Percentiles rank a stretch among this genome's conserved stretches.
phyloP scores from a whole-genome alignment of 768 basidiomycete genomes.

The Lactarius psammicola region DNA sequence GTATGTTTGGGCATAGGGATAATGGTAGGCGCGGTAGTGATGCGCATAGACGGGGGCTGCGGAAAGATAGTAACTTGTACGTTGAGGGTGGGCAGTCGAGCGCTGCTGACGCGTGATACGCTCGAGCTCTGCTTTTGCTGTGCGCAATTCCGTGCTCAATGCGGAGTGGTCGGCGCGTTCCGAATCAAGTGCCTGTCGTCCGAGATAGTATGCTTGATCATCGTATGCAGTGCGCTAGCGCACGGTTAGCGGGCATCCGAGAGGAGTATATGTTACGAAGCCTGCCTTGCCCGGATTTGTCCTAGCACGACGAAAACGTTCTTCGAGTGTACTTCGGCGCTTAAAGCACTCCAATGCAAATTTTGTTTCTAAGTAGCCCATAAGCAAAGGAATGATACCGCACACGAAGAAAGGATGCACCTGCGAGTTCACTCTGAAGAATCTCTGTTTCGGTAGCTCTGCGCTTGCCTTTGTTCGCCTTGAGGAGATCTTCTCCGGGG shows the following conservation, averaged over 20 bases:
- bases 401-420: constrained; percentile 38
- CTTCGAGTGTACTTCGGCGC: constrained; percentile 53
- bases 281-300: constrained; percentile 58
- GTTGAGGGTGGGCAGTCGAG: constrained; percentile 39
- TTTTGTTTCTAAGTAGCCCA: constrained; percentile 55
- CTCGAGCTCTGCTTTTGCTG: constrained; percentile 63
- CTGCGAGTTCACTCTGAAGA: constrained; percentile 49
- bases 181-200: constrained; percentile 61
- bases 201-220: constrained; percentile 61
- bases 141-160: constrained; percentile 59
- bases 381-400: background rate
- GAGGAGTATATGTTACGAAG: constrained; percentile 6
- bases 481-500: constrained; percentile 60
- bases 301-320: constrained; percentile 56
- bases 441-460: constrained; percentile 49
- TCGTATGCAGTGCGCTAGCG: constrained; percentile 58
- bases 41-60: constrained; percentile 37
- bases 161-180: constrained; percentile 62
- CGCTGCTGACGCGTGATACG: constrained; percentile 69
- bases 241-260: background rate
- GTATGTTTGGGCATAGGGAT: constrained; percentile 63
- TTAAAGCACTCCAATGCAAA: constrained; percentile 67
- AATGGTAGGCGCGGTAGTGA: constrained; percentile 62
- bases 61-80: constrained; percentile 24
- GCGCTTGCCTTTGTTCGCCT: constrained; percentile 56